phyloP scores from a whole-genome alignment of 495 filamentous ascomycete genomes.

The Thermothielavioides terrestris region DNA sequence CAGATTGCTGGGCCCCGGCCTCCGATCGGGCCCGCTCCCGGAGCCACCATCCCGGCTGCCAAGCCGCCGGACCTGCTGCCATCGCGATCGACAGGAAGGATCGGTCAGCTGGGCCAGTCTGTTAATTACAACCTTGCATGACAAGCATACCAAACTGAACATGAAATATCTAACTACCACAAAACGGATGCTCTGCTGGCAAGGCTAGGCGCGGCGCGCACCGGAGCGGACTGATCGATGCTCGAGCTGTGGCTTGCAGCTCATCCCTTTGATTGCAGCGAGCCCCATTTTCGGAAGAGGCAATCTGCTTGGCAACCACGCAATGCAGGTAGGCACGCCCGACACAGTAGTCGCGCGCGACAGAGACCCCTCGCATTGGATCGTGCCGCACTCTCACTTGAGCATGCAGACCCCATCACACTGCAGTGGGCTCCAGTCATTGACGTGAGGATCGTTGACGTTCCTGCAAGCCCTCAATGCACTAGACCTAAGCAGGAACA shows the following conservation, averaged over 20 bases:
- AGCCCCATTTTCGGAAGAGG: not conserved
- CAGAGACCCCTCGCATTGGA: slow-evolving; percentile 17
- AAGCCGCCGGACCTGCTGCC: slow-evolving; percentile 1
- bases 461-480: not conserved
- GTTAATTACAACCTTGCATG: not conserved
- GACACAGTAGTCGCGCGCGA: slow-evolving; percentile 21
- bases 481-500: slow-evolving; percentile 1
- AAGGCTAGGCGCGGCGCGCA: no score
- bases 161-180: no score
- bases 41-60: not conserved
- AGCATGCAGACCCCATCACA: slow-evolving; percentile 6
- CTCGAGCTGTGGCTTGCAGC: not conserved
- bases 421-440: no score
- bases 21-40: slow-evolving; percentile 2
- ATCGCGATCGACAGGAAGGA: not conserved
- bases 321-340: no score
- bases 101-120: not conserved
- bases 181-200: no score
- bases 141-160: no score
- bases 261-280: not conserved
- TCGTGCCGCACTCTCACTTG: slow-evolving; percentile 14
- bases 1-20: not conserved
- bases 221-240: not conserved
- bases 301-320: not conserved
- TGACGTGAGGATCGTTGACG: no score